These are phyloP conservation scores for Microdochium trichocladiopsis DNA, from an alignment of 2,329 filamentous ascomycete genomes.

Conservation along the genomic window DNA sequence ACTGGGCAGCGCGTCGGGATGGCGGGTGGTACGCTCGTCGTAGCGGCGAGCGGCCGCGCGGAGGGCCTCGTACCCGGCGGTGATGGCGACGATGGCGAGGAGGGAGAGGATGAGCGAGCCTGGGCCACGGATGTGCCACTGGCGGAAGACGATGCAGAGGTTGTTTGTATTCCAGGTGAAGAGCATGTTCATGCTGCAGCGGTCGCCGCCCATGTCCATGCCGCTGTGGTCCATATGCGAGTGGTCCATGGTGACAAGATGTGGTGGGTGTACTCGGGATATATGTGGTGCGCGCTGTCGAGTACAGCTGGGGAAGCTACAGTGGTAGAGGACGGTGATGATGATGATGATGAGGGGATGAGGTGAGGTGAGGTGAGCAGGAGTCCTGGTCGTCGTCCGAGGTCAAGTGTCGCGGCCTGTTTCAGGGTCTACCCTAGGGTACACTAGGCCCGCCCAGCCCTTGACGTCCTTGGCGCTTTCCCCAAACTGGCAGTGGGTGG, in stretches of 20 bases:
- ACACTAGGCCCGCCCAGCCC: no score
- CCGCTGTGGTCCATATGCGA: slow-evolving; percentile 36
- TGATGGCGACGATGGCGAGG: slow-evolving; percentile 71
- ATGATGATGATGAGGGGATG: no score
- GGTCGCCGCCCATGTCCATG: slow-evolving; percentile 48
- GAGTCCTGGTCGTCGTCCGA: no score
- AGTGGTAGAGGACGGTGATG: no score
- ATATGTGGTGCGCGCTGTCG: no score
- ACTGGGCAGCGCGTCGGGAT: slow-evolving; percentile 42
- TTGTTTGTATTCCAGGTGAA: slow-evolving; percentile 94
- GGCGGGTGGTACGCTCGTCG: slow-evolving; percentile 45
- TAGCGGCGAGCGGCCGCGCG: slow-evolving; percentile 72
- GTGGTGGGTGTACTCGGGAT: no score
- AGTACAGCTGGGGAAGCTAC: no score
- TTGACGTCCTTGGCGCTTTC: no score
- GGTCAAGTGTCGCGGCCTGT: no score
- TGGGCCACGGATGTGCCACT: slow-evolving; percentile 78
- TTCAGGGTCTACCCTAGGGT: no score
- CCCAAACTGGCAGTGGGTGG: no score
- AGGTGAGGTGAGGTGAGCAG: no score
- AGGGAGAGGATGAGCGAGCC: slow-evolving; percentile 75
- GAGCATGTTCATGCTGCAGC: slow-evolving; percentile 97
- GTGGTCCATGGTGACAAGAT: slow-evolving; percentile 24
- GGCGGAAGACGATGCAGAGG: slow-evolving; percentile 91
- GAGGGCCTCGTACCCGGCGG: slow-evolving; percentile 88